phyloP scores from a whole-genome alignment of 2,329 filamentous ascomycete species.

The Penicillium frequentans region DNA sequence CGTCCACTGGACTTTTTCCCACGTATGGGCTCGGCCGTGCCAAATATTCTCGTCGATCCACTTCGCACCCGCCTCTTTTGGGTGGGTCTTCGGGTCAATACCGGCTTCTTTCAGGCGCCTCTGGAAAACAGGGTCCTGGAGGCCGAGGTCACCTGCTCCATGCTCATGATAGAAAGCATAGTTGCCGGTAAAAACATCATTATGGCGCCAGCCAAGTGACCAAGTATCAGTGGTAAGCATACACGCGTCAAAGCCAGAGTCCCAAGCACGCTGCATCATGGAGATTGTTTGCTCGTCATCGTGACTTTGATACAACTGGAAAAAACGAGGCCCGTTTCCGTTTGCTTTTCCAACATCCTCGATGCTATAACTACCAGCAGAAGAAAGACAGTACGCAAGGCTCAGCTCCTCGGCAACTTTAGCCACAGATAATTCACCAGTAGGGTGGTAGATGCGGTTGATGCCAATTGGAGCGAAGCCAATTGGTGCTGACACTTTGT shows the following conservation, averaged over 20 bases:
- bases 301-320: constrained; percentile 65
- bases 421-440: constrained; percentile 60
- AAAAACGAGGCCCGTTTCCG: constrained; percentile 54
- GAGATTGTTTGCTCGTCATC: constrained; percentile 61
- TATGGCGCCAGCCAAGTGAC: constrained; percentile 63
- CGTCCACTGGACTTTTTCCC: constrained; percentile 67
- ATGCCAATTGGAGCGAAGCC: constrained; percentile 67
- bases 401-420: constrained; percentile 60
- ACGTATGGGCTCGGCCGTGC: constrained; percentile 64
- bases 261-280: constrained; percentile 55
- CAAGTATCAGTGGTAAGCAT: constrained; percentile 65
- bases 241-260: constrained; percentile 57
- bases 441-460: constrained; percentile 63
- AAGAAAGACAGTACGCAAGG: constrained; percentile 56
- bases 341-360: constrained; percentile 61
- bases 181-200: constrained; percentile 57
- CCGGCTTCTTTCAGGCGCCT: constrained; percentile 51
- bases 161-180: constrained; percentile 65
- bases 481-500: constrained; percentile 59
- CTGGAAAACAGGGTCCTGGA: constrained; percentile 61
- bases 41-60: constrained; percentile 65
- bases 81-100: constrained; percentile 54
- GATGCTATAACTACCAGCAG: constrained; percentile 54
- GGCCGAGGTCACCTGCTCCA: constrained; percentile 55
- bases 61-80: constrained; percentile 56